Evolutionary conservation across 176 grass and related monocot species (phyloP), one percentile per base, ranked within the genome.

Genomic region (Zoysia japonica): DNA sequence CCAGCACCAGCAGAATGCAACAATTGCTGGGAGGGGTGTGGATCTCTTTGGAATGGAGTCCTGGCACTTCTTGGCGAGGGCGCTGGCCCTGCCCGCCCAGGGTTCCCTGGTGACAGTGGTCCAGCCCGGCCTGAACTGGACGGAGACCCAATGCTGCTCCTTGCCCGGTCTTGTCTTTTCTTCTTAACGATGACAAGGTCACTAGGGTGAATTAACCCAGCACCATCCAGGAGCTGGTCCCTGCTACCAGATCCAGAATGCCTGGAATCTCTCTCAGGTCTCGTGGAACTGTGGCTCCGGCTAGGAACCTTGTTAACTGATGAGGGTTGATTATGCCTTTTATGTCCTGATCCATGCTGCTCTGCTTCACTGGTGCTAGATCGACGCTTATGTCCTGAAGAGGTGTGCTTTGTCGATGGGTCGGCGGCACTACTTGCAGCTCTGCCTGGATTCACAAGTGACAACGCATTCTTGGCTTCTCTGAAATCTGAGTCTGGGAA

Each of bases 401-500:
- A 20, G 9, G 76, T 4, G 7, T 85, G 89, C 71, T 91, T 94
- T 73, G 81, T 39, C 38, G 84, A 76, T 74, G 56, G 65, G 19
- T 54, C 74, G 47, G 74, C 81, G 39, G 85, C 55, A 11, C 81
- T 52, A 62, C 71, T 45, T 20, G 71, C 75, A 53, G 84, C 51
- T 41, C 84, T 82, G 46, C 80, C 78, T 17, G 88, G 86, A 68
- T 72, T 93, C 3, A 87, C 82, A 89, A 99, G 87, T 6, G 88
- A 84, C 13, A 91, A 76, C 0, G 80, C 69, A 11, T 78, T 91
- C 75, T 85, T 99, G 7, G 89, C 82, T 76, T 99, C 90, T 19
- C 79, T 80, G 63, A 99, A 99, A 77, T 99, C 96, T 4, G 90
- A 87, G 80, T 99, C 96, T 17, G 96, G 96, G 84, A 99, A 99